Conservation (phyloP, 2,329 filamentous ascomycete genomes). For the Zasmidium cellare region DNA sequence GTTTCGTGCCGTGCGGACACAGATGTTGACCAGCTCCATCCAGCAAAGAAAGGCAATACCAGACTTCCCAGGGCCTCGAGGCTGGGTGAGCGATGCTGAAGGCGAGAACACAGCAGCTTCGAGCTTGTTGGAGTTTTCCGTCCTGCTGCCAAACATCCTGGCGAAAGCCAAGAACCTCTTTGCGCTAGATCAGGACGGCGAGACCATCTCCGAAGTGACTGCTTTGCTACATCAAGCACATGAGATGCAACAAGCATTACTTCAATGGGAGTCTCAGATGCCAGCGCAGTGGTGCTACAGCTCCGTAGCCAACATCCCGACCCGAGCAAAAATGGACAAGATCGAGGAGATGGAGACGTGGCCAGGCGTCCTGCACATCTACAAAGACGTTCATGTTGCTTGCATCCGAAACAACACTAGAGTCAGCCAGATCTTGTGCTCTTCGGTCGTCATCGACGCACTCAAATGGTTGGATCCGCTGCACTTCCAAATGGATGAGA, state of each 20-base stretch:
- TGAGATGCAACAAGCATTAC: neutral
- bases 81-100: conserved; percentile 7
- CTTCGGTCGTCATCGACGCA: conserved; percentile 7
- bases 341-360: conserved; percentile 9
- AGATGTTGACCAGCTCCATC: conserved; percentile 12
- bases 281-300: conserved; percentile 6
- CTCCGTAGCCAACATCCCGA: conserved; percentile 5
- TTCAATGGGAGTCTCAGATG: conserved; percentile 6
- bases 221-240: conserved; percentile 5
- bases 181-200: neutral
- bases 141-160: conserved; percentile 4
- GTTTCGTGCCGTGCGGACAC: conserved; percentile 12
- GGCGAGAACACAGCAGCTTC: conserved; percentile 1
- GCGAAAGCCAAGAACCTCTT: conserved; percentile 3
- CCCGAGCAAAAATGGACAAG: neutral
- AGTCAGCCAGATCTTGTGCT: conserved; percentile 11
- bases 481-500: neutral
- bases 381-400: conserved; percentile 8
- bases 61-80: conserved; percentile 9
- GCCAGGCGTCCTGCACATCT: conserved; percentile 10
- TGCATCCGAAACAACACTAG: conserved; percentile 9
- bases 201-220: neutral
- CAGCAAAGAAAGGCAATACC: conserved; percentile 9
- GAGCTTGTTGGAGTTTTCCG: neutral
- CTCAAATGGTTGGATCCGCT: conserved; percentile 9